A percentile compares a stretch with the other conserved stretches of the same genome.
These are phyloP conservation scores for Chrysosphaeria jannelii DNA, from an alignment of 2,329 filamentous ascomycete species.

Conservation along the genomic window DNA sequence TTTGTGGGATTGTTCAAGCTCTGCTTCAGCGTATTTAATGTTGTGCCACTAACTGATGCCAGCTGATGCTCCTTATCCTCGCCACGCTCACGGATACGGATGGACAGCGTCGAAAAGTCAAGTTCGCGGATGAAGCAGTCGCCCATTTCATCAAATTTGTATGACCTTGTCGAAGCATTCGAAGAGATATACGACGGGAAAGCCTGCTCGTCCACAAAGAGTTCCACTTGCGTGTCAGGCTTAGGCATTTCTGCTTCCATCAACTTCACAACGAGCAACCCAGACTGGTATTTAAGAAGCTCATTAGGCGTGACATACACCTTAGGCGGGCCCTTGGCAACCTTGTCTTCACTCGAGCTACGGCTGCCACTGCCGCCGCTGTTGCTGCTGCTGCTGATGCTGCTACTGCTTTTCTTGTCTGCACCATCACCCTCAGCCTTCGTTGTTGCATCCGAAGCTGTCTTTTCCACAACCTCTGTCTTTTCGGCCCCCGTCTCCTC, in stretches of 20 bases:
- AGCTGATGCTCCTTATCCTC: slow-evolving; percentile 37
- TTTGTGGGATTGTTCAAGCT: slow-evolving; percentile 76
- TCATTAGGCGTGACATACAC: slow-evolving; percentile 53
- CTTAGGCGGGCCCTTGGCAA: slow-evolving; percentile 28
- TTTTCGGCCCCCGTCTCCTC: slow-evolving; percentile 20
- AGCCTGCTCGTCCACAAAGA: slow-evolving; percentile 80
- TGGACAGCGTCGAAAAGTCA: slow-evolving; percentile 80
- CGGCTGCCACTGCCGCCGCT: too few species aligned
- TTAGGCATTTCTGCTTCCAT: slow-evolving; percentile 66
- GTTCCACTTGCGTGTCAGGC: slow-evolving; percentile 48
- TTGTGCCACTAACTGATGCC: slow-evolving; percentile 59
- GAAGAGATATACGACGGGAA: slow-evolving; percentile 71
- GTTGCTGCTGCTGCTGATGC: too few species aligned
- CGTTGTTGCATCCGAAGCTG: slow-evolving; percentile 12
- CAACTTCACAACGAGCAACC: slow-evolving; percentile 79
- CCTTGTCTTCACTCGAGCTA: slow-evolving; percentile 10
- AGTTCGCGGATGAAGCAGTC: slow-evolving; percentile 90
- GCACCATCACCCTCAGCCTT: slow-evolving; percentile 2
- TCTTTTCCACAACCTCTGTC: slow-evolving; percentile 8
- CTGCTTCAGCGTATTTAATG: slow-evolving; percentile 62
- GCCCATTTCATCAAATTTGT: slow-evolving; percentile 70
- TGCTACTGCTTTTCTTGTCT: slow-evolving; percentile 2
- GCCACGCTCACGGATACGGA: slow-evolving; percentile 56
- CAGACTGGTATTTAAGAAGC: slow-evolving; percentile 61
- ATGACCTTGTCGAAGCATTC: slow-evolving; percentile 34